A percentile compares a stretch with the other conserved stretches of the same genome.
Evolutionary conservation across 441 rosid species (phyloP).

Genomic region (Gossypium davidsonii): DNA sequence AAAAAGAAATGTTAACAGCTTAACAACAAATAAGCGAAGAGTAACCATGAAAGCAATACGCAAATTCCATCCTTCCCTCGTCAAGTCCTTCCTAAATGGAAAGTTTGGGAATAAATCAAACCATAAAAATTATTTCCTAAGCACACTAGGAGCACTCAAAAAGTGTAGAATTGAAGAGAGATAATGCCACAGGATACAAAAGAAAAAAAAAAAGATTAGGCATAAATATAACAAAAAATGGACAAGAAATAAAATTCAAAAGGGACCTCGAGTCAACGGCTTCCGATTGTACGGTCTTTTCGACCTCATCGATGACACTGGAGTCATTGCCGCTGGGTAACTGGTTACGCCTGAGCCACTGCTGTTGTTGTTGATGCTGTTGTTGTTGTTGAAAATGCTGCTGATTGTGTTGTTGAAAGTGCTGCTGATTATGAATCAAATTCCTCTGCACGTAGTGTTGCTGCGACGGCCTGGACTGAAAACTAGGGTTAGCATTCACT

Average conservation of each 20-base stretch:
- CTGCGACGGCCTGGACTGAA: not conserved
- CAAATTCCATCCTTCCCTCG: not conserved
- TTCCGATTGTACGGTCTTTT: not conserved
- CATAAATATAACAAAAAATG: not conserved
- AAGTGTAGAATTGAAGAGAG: not conserved
- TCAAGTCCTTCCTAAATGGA: not conserved
- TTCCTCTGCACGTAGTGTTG: not conserved
- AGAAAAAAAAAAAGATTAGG: not conserved
- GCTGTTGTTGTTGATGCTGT: conserved; percentile 59
- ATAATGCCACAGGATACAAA: not conserved
- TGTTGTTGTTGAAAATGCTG: conserved; percentile 20
- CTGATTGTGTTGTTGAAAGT: conserved; percentile 12
- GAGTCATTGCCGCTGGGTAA: conserved; percentile 43
- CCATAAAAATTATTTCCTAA: not conserved
- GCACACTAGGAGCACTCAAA: not conserved
- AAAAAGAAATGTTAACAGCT: not conserved
- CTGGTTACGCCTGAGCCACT: conserved; percentile 76
- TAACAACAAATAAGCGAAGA: not conserved
- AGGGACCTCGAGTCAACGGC: not conserved
- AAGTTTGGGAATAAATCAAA: not conserved
- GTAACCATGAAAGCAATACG: not conserved
- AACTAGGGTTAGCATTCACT: conserved; percentile 2
- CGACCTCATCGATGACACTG: not conserved
- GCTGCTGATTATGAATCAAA: not conserved
- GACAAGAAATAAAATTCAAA: not conserved